Percentiles rank a stretch among this genome's conserved stretches.
These are phyloP conservation scores for Annulohypoxylon truncatum DNA, from an alignment of 2,329 filamentous ascomycete genomes.

Conservation along the genomic window DNA sequence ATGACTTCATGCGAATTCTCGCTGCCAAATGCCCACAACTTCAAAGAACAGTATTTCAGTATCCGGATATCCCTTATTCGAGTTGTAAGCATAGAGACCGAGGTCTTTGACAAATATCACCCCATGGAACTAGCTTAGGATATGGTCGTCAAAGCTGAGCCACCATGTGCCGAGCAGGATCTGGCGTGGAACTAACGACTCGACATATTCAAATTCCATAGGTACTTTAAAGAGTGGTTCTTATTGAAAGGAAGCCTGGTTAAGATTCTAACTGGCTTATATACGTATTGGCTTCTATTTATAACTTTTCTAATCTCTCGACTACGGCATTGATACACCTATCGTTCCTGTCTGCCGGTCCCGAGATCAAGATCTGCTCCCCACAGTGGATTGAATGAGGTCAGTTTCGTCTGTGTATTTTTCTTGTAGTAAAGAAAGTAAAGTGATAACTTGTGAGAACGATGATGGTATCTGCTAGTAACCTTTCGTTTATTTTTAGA, in stretches of 20 bases:
- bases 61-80: too few relatives aligned
- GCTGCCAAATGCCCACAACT: too few relatives aligned
- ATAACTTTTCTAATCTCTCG: slow-evolving; percentile 1
- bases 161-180: not conserved
- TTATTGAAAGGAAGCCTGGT: not conserved
- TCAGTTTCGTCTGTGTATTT: not conserved
- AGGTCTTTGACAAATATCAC: too few relatives aligned
- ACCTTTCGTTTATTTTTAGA: not conserved
- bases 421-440: too few relatives aligned
- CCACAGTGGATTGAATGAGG: not conserved
- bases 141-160: not conserved
- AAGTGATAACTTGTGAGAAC: not conserved
- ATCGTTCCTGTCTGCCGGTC: not conserved
- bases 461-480: not conserved
- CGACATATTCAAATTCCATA: not conserved
- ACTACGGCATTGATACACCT: slow-evolving; percentile 10
- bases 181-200: not conserved
- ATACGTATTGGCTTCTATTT: slow-evolving; percentile 16
- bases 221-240: not conserved
- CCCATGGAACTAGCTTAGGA: not conserved
- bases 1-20: too few relatives aligned
- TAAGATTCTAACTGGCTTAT: not conserved
- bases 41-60: too few relatives aligned
- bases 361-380: not conserved
- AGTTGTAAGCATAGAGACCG: too few relatives aligned